Base-by-base conservation (phyloP, 306 rosid species). In the Pyrus bretschneideri region DNA sequence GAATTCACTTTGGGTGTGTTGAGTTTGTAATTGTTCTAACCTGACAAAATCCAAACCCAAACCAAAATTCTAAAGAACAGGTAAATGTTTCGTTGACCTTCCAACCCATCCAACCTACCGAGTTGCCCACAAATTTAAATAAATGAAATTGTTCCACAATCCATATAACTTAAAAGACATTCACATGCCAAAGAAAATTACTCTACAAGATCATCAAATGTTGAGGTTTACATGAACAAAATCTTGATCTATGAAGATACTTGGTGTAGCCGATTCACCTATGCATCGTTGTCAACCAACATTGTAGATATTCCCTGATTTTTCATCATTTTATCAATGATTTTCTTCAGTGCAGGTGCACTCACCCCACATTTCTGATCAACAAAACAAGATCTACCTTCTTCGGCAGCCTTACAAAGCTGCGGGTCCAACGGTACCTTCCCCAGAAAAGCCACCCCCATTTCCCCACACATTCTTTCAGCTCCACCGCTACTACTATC, bases 351-450 rank as follows among this genome's bases (percentile, higher is more conserved):
- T 19, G 97, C 97, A 44, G 96, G 82, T 52, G 97, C 97, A 72
- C 97, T 88, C 40, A 72, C 84, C 66, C 84, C 85, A 61, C 93
- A 81, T 45, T 74, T 83, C 66, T 88, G 87, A 74, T 86, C 91
- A 75, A 55, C 70, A 78, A 95, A 95, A 79, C 98, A 95, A 46
- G 98, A 95, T 65, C 89, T 83, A 31, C 97, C 98, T 80, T 88
- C 97, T 82, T 95, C 98, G 5, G 98, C 93, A 11, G 92, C 98
- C 89, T 92, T 95, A 69, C 98, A 88, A 63, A 92, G 97, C 87
- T 80, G 82, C 17, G 98, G 98, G 52, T 95, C 98, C 82, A 95
- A 73, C 14, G 98, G 98, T 73, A 95, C 93, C 81, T 87, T 89
- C 69, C 98, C 98, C 31, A 95, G 86, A 86, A 92, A 92, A 9